Evolutionary conservation across 2,329 filamentous ascomycete genomes (phyloP).

Genomic region (Paraconiothyrium sp.): DNA sequence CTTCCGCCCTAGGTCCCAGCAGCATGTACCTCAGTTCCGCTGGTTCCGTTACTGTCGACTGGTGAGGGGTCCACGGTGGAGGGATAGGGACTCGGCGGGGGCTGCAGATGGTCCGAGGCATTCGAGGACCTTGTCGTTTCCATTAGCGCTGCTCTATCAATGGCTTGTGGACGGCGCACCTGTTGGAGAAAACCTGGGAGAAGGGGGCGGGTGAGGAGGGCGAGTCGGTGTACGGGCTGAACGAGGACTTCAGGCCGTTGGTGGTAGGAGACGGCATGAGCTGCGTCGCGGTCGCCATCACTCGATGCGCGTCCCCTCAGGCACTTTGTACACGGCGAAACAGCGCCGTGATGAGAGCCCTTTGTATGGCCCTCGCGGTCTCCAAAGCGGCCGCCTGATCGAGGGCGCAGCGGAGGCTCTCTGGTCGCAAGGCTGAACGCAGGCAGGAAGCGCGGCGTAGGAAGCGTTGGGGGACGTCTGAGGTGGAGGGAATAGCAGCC

Average conservation of each 20-base stretch:
- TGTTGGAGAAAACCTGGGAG: constrained; percentile 51
- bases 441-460: constrained; percentile 25
- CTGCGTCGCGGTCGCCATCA: constrained; percentile 53
- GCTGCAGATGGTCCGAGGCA: constrained; percentile 57
- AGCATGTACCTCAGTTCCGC: constrained; percentile 70
- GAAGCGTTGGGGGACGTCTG: constrained; percentile 28
- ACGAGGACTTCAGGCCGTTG: constrained; percentile 53
- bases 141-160: constrained; percentile 36
- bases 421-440: constrained; percentile 34
- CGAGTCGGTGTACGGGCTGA: constrained; percentile 62
- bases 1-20: background rate
- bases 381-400: constrained; percentile 22
- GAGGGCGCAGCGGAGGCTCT: constrained; percentile 13
- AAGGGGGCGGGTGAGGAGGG: constrained; percentile 60
- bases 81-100: constrained; percentile 63
- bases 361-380: constrained; percentile 19
- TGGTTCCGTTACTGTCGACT: constrained; percentile 85
- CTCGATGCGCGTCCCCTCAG: constrained; percentile 30
- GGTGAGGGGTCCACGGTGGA: constrained; percentile 80
- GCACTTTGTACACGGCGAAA: constrained; percentile 38
- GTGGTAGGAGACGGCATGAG: constrained; percentile 57
- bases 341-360: constrained; percentile 25
- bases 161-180: constrained; percentile 43
- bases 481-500: constrained; percentile 24
- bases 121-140: constrained; percentile 53